Base-by-base conservation (phyloP, 2,329 filamentous ascomycete species). In the Helminthosporium solani region DNA sequence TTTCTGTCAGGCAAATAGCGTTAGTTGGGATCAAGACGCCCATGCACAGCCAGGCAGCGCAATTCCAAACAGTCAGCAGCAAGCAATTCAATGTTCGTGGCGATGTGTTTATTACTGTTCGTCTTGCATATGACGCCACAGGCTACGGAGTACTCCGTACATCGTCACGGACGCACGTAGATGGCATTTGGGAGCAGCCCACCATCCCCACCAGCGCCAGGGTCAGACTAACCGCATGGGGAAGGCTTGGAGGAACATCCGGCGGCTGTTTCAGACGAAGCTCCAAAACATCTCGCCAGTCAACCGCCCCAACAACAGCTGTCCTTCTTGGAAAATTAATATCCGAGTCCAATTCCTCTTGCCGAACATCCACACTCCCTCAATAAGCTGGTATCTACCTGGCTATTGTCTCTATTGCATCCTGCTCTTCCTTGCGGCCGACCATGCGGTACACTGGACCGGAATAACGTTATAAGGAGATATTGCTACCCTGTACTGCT, bases 201-300 rank as follows among this genome's bases (percentile, higher is more conserved):
- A 31, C 28, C 28, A 31, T 4, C 50, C 55, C 53, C 46, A 52
- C 45, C 14, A n/a, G 35, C 30, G 35, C 37, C 40, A 33, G 14
- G 21, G 33, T 15, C 35, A 47, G 47, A 46, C 56, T 59, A 57
- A 44, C 21, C 54, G 52, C 51, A 50, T 62, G 49, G 49, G 40
- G 40, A 35, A 31, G 48, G 48, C 51, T 56, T 47, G 49, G 49
- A 55, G 45, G 52, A 57, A 50, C 54, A 51, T 56, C 54, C 57
- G 49, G 49, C 60, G 59, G 50, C 54, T 54, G 66, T 70, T 70
- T 68, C 65, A 67, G 49, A 57, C 56, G 56, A n/a, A 61, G 63
- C 63, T 49, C 56, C 52, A 58, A 36, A 61, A 60, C 53, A 57
- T 46, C 45, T 48, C 46, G 46, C 47, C 53, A 53, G 42, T 49